These are phyloP conservation scores for Cordyceps pruinosa DNA, from an alignment of 2,329 filamentous ascomycete genomes.

Conservation along the genomic window DNA sequence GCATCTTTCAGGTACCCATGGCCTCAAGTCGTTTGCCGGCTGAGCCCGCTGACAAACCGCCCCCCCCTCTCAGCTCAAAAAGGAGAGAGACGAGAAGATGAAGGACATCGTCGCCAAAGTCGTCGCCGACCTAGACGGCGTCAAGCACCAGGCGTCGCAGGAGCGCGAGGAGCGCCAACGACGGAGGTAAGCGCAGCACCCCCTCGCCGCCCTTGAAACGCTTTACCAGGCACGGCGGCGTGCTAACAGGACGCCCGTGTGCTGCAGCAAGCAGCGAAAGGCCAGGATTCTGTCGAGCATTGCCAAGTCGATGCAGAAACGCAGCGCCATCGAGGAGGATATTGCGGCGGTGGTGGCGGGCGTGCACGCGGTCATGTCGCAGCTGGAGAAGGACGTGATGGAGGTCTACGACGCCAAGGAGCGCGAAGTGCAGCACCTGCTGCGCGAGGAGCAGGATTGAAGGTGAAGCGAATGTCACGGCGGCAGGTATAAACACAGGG, in stretches of 20 bases:
- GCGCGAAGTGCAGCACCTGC: conserved; percentile 16
- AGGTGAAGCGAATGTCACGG: neutral
- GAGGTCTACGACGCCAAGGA: conserved; percentile 23
- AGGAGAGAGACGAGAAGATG: conserved; percentile 22
- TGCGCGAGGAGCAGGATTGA: neutral
- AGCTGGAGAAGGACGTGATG: conserved; percentile 25
- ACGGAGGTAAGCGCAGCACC: conserved; percentile 18
- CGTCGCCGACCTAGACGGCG: conserved; percentile 18
- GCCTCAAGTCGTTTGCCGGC: no score
- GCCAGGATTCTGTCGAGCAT: neutral
- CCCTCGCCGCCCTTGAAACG: no score
- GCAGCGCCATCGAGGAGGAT: neutral
- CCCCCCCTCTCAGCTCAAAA: conserved; percentile 24
- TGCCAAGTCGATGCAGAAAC: neutral
- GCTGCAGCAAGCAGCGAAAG: neutral
- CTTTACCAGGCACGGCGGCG: neutral
- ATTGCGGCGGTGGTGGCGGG: conserved; percentile 7
- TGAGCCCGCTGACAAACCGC: neutral
- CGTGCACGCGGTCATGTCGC: conserved; percentile 15
- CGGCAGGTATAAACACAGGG: no score
- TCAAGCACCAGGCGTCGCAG: conserved; percentile 19
- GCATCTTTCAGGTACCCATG: conserved; percentile 21
- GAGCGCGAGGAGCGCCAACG: conserved; percentile 20
- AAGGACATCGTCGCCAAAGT: conserved; percentile 20
- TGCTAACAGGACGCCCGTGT: neutral